Evolutionary conservation across 2,329 filamentous ascomycete species (phyloP).

Genomic region (Phialophora macrospora): DNA sequence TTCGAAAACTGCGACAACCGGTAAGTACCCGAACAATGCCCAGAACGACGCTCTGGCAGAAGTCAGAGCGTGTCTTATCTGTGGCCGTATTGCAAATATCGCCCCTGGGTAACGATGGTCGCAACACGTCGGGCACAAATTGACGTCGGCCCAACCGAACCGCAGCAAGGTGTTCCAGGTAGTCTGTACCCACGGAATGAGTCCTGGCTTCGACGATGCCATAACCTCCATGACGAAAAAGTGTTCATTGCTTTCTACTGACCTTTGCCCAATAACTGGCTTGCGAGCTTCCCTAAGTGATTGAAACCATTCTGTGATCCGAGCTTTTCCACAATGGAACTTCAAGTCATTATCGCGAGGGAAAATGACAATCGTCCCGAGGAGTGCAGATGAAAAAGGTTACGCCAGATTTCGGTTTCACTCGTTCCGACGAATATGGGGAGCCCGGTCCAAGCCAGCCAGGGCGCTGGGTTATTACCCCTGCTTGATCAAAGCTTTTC

Average conservation of each 20-base stretch:
- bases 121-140: not conserved
- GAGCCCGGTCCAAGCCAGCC: too few species aligned
- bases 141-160: not conserved
- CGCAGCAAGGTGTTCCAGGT: not conserved
- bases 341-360: not conserved
- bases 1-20: not conserved
- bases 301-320: not conserved
- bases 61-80: not conserved
- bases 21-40: too few species aligned
- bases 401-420: not conserved
- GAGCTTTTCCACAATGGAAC: not conserved
- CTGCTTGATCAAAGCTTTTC: not conserved
- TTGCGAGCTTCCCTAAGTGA: not conserved
- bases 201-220: not conserved
- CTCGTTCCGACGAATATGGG: not conserved
- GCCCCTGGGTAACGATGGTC: not conserved
- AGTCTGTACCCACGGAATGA: not conserved
- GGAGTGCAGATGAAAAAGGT: not conserved
- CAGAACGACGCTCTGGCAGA: not conserved
- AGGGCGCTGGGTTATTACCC: not conserved
- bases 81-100: not conserved
- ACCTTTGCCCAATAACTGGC: not conserved
- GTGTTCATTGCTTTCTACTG: not conserved
- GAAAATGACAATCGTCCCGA: not conserved
- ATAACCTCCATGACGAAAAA: not conserved